Evolutionary conservation across 371 early-diverging fungal genomes (phyloP), one percentile per base, ranked within the genome.

Genomic region (Zancudomyces culisetae): DNA sequence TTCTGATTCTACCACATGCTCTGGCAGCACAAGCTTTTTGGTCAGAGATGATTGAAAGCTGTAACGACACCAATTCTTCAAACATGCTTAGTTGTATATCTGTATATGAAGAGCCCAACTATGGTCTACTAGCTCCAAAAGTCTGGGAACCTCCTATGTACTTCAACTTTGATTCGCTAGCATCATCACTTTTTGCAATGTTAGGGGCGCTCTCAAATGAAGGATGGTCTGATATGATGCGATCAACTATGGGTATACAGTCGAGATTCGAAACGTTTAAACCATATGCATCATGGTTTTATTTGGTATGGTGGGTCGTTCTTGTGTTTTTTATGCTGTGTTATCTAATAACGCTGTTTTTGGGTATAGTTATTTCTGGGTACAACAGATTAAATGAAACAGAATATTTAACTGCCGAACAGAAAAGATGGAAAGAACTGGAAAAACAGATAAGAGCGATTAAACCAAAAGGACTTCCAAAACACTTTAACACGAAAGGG

Each of bases 201-300:
- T 73, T 82, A 42, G 79, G 78, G 53, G 76, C 77, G 61, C 66
- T 74, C 1, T 78, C 79, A 22, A 78, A 79, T 42, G 83, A 82
- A 58, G 80, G 80, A 2, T 82, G 83, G 83, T 63, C 72, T 1
- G 75, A 77, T 51, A 80, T 80, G 1, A 60, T 80, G 67, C 57
- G 63, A 2, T 66, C 71, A 0, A 70, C 76, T 35, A 79, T 81
- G 70, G 56, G 66, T 27, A 63, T 78, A 2, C 54, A 53, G 0
- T 74, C 76, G n/a, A 60, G 62, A n/a, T 74, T 76, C 41, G 49
- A 58, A n/a, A 61, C 64, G 30, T 66, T 69, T 1, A 45, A 62
- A 24, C 60, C 58, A 50, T 73, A 79, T 45, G 65, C 67, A 1
- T 71, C 74, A 20, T 75, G 77, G 29, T 63, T 69, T 42, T 68